phyloP scores from a whole-genome alignment of 2,329 filamentous ascomycete species.

The Fonsecaea pugnacius region DNA sequence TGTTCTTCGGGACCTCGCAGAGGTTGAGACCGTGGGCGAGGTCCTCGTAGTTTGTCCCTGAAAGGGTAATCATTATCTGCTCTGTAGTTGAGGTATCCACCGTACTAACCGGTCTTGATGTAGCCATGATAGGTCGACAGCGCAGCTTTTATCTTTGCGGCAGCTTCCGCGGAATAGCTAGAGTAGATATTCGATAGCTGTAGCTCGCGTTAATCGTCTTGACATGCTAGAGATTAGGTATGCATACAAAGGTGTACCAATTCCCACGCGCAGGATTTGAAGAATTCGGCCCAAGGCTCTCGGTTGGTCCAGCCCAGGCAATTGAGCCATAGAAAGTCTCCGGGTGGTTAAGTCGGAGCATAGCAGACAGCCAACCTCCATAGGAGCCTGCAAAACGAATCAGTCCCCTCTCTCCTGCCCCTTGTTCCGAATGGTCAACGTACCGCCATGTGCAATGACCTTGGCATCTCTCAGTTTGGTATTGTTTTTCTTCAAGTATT shows the following conservation, averaged over 20 bases:
- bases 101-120: neutral
- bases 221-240: neutral
- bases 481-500: slow-evolving; percentile 18
- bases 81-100: neutral
- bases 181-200: slow-evolving; percentile 14
- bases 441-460: slow-evolving; percentile 22
- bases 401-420: neutral
- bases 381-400: neutral
- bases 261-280: slow-evolving; percentile 21
- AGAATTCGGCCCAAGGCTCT: slow-evolving; percentile 13
- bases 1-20: slow-evolving; percentile 12
- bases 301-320: slow-evolving; percentile 16
- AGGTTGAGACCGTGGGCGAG: slow-evolving; percentile 20
- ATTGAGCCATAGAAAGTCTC: slow-evolving; percentile 22
- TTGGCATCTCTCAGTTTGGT: slow-evolving; percentile 16
- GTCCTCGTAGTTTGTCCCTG: slow-evolving; percentile 15
- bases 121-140: neutral
- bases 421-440: neutral
- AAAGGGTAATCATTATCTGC: neutral
- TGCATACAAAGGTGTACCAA: slow-evolving; percentile 16
- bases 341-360: slow-evolving; percentile 21
- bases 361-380: slow-evolving; percentile 16
- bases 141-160: slow-evolving; percentile 17
- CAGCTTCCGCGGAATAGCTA: slow-evolving; percentile 15
- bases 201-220: neutral